Evolutionary conservation across 176 grass and related monocot genomes (phyloP), one percentile per base, ranked within the genome.

Genomic region (Triticum timopheevii): DNA sequence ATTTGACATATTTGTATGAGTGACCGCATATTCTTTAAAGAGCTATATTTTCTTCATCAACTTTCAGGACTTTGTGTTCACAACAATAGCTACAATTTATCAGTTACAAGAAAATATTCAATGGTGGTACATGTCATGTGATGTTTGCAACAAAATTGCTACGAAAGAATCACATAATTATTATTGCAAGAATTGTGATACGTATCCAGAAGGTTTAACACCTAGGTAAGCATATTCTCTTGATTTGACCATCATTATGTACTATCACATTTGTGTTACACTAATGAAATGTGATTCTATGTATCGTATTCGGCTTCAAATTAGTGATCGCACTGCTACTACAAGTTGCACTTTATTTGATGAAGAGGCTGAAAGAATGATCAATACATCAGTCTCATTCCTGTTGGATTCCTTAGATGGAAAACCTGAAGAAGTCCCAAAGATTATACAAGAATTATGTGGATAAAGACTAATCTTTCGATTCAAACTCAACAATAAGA

Each of bases 41-140:
- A 64, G 23, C 9, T 64, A 27, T 25, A 23, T 24, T 64, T 27
- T 64, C 24, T 11, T 4, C 24, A 64, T 63, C 4, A 11, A 24
- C 61, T 25, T 64, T 64, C 8, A 69, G 64, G 80, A 82, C 13
- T 69, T 69, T 10, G 42, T 82, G 19, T 82, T 52, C 11, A 80
- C 13, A 4, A 27, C 8, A 25, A 64, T 64, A 27, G 61, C 61
- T 64, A 64, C 59, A 62, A 49, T 79, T 0, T 58, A 79, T 24
- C 35, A 0, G n/a, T 1, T 79, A 24, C 70, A 73, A 44, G 10
- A 79, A 63, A 13, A 61, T 36, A 79, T 62, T 2, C 47, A 50
- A 50, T 50, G 47, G 47, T 50, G 47, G 47, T 50, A 50, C 47
- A 50, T 50, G 47, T 50, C 13, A 50, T 50, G 47, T 13, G 13